Evolutionary conservation across 164 flowering plant species (phyloP), one percentile per base, ranked within the genome.

Genomic region (Cinnamomum micranthum): DNA sequence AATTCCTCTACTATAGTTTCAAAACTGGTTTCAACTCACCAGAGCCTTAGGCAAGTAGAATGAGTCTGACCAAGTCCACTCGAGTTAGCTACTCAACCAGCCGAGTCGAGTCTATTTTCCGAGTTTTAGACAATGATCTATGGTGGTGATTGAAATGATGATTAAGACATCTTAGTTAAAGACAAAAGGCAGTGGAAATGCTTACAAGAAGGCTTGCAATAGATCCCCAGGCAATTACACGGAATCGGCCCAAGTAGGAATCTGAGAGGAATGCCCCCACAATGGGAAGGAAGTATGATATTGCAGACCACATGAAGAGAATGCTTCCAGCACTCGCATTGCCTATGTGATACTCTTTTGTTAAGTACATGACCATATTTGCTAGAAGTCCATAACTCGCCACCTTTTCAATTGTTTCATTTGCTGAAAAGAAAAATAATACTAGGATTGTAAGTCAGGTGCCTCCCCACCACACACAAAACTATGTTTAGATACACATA

Each of bases 261-360:
- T 91, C 92, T 41, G 91, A 84, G 15, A 91, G 70, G 73, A 88
- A 88, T 77, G 91, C 92, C 0, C 95, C 92, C 0, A 86, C 0
- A 11, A 82, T 65, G 0, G 92, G 87, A 73, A 71, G 71, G 80
- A 82, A 81, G 73, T 82, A 82, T 0, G 90, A 77, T 2, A 71
- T 23, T 1, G 88, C 92, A 0, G 64, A 31, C 91, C 91, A 89
- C 24, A 84, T 1, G 78, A 83, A 83, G 69, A 88, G 14, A 22
- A 86, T 75, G 73, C 59, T 83, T 1, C 84, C 69, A 22, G 80
- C 95, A 0, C 68, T 66, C 0, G 87, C 86, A 2, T 2, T 13
- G 1, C 52, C 67, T 74, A 91, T 50, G 67, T 86, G 79, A 73
- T 86, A 87, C 6, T 79, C 74, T 1, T 6, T 63, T 6, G 50